phyloP scores from a whole-genome alignment of 257 asterid genomes.

The Jacaranda copaia region DNA sequence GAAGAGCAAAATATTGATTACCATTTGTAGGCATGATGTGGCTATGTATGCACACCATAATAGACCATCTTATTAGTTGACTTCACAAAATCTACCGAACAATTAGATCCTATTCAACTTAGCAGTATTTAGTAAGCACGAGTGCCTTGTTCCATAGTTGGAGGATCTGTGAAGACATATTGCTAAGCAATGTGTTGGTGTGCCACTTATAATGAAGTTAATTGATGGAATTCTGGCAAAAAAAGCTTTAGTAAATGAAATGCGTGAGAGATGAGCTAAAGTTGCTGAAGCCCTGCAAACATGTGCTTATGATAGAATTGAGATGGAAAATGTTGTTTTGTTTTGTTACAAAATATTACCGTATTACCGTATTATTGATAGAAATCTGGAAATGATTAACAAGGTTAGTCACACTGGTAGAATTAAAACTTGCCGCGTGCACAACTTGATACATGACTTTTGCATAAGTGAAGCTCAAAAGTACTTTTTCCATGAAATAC shows the following conservation, averaged over 20 bases:
- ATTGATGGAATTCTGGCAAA: background rate
- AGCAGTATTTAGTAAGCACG: background rate
- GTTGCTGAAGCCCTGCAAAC: background rate
- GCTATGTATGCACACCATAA: background rate
- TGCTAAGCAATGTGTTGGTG: background rate
- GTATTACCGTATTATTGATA: slow-evolving; percentile 9
- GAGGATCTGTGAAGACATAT: background rate
- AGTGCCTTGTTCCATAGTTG: background rate
- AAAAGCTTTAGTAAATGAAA: background rate
- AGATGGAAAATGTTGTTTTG: background rate
- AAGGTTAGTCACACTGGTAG: slow-evolving; percentile 32
- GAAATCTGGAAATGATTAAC: slow-evolving; percentile 36
- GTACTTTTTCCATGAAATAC: too few relatives aligned
- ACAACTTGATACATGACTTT: slow-evolving; percentile 43
- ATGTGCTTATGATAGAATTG: too few relatives aligned
- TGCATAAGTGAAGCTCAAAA: slow-evolving; percentile 37
- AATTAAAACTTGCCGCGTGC: slow-evolving; percentile 49
- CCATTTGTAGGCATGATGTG: background rate
- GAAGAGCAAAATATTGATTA: slow-evolving; percentile 30
- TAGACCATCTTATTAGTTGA: background rate
- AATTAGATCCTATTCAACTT: background rate
- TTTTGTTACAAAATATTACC: background rate
- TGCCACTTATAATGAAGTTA: background rate
- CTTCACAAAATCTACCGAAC: background rate
- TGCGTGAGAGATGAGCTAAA: background rate